These are phyloP conservation scores for Raffaelea ambrosiae DNA, from an alignment of 2,329 filamentous ascomycete species.

Conservation along the genomic window DNA sequence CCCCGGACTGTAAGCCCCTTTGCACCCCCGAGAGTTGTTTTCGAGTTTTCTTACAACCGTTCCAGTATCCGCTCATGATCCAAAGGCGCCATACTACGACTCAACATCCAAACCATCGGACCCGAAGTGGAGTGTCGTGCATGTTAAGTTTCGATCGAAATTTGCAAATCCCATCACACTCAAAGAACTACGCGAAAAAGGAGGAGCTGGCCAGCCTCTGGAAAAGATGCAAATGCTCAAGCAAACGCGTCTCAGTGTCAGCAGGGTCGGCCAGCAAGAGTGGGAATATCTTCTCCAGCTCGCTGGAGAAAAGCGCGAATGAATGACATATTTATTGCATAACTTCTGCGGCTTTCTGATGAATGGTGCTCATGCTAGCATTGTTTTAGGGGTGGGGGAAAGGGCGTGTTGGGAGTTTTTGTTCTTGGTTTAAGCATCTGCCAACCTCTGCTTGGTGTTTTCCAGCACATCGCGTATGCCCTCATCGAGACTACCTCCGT, in stretches of 20 bases:
- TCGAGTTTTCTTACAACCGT: background rate
- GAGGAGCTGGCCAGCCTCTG: constrained; percentile 44
- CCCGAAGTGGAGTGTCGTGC: constrained; percentile 81
- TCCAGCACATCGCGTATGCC: constrained; percentile 47
- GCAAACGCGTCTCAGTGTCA: constrained; percentile 75
- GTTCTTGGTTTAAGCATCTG: constrained; percentile 9
- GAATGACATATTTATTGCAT: too few species aligned
- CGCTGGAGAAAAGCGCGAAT: constrained; percentile 34
- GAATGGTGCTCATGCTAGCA: too few species aligned
- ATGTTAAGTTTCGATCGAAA: constrained; percentile 80
- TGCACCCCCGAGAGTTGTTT: constrained; percentile 6
- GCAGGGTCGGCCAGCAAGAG: constrained; percentile 53
- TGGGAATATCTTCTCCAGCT: constrained; percentile 55
- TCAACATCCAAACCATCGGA: constrained; percentile 58
- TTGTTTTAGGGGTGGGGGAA: too few species aligned
- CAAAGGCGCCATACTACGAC: constrained; percentile 74
- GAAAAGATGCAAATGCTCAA: constrained; percentile 77
- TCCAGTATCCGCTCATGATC: constrained; percentile 61
- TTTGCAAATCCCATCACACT: constrained; percentile 64
- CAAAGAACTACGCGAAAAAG: constrained; percentile 60
- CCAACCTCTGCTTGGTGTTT: constrained; percentile 34
- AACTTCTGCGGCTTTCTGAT: too few species aligned
- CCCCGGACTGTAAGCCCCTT: constrained; percentile 59
- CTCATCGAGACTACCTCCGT: constrained; percentile 41
- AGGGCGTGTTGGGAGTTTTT: too few species aligned